These are phyloP conservation scores for Erysimum cheiri DNA, from an alignment of 441 rosid species.

Conservation along the genomic window DNA sequence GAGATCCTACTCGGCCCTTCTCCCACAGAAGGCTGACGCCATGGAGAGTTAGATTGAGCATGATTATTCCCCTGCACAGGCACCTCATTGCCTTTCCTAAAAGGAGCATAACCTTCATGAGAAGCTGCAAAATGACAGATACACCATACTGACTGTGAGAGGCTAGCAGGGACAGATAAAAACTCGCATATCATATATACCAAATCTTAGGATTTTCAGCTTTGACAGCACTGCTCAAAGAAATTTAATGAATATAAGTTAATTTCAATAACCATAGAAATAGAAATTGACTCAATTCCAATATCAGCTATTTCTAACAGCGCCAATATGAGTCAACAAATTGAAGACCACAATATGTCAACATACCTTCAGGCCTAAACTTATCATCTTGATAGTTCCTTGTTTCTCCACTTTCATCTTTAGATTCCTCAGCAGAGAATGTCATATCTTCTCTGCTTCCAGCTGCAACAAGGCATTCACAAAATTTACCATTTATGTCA, in stretches of 20 bases:
- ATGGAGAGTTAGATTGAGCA: conserved; percentile 51
- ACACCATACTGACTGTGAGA: conserved; percentile 22
- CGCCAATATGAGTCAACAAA: conserved; percentile 23
- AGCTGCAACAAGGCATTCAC: conserved; percentile 54
- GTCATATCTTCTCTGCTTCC: conserved; percentile 77
- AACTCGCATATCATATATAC: conserved; percentile 1
- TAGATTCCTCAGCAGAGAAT: conserved; percentile 53
- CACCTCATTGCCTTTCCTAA: conserved; percentile 58
- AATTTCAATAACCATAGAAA: not conserved
- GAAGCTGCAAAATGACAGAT: conserved; percentile 54
- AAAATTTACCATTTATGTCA: conserved; percentile 29
- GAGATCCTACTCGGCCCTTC: conserved; percentile 53
- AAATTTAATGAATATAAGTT: not conserved
- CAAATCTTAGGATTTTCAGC: conserved; percentile 15
- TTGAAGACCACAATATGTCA: conserved; percentile 28
- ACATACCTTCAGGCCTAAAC: conserved; percentile 69
- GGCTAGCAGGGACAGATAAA: conserved; percentile 2
- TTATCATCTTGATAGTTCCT: conserved; percentile 57
- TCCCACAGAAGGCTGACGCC: conserved; percentile 65
- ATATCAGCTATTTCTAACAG: conserved; percentile 28
- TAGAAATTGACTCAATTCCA: conserved; percentile 3
- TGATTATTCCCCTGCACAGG: conserved; percentile 55
- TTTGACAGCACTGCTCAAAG: conserved; percentile 13
- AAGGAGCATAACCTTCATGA: conserved; percentile 55
- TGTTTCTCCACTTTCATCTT: conserved; percentile 57